These are phyloP conservation scores for Davidsoniella virescens DNA, from an alignment of 2,329 filamentous ascomycete species.

Conservation along the genomic window DNA sequence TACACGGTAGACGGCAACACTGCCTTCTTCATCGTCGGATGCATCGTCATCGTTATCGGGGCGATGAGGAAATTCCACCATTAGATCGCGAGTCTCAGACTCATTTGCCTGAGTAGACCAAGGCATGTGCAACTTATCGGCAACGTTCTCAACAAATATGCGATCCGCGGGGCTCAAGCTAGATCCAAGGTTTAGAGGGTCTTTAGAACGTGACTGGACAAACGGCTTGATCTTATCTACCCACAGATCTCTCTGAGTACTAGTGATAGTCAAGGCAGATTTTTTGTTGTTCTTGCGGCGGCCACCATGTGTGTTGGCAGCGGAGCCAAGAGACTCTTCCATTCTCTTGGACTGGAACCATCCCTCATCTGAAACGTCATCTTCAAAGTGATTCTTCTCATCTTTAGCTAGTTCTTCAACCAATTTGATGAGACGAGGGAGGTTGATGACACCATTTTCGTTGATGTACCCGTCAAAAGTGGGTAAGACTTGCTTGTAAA, in stretches of 20 bases:
- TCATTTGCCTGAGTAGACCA: constrained; percentile 43
- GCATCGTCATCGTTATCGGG: constrained; percentile 43
- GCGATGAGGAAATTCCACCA: constrained; percentile 33
- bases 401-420: constrained; percentile 75
- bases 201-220: constrained; percentile 49
- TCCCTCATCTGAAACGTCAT: constrained; percentile 70
- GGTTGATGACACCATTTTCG: constrained; percentile 80
- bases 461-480: constrained; percentile 90
- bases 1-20: constrained; percentile 68
- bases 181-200: constrained; percentile 56
- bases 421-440: constrained; percentile 60
- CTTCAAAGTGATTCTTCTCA: constrained; percentile 84
- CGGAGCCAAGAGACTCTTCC: constrained; percentile 47
- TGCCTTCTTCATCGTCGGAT: constrained; percentile 61
- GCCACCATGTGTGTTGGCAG: constrained; percentile 23
- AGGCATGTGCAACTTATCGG: constrained; percentile 41
- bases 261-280: constrained; percentile 53
- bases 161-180: constrained; percentile 69
- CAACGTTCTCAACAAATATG: constrained; percentile 81
- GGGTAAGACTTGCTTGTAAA: constrained; percentile 84
- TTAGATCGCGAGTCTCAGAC: constrained; percentile 35
- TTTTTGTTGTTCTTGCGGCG: neutral
- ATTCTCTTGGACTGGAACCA: constrained; percentile 51
- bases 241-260: constrained; percentile 68
- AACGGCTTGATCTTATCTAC: constrained; percentile 65